Conservation (phyloP, 306 rosid genomes). For the Trifolium fragiferum region DNA sequence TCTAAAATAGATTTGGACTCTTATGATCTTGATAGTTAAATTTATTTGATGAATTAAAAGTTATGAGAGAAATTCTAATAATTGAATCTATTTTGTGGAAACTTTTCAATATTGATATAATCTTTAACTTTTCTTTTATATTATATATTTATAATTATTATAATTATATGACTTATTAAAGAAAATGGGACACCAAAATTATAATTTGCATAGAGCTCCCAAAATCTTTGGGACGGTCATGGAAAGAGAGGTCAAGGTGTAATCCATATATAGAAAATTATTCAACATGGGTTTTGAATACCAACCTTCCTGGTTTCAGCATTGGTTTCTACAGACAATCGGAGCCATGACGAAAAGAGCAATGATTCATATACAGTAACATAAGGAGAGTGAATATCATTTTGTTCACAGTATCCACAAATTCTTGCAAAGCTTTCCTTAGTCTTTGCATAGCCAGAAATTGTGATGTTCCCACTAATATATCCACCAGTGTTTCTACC, state of each 20-base stretch:
- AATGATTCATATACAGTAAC: conserved; percentile 46
- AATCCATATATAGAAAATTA: background rate
- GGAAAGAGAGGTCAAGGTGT: background rate
- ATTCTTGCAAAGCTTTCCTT: conserved; percentile 86
- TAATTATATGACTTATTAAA: too few species aligned
- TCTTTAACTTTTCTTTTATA: too few species aligned
- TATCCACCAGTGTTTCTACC: conserved; percentile 88
- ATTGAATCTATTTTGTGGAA: too few species aligned
- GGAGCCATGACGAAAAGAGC: background rate
- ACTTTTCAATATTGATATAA: too few species aligned
- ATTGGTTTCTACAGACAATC: conserved; percentile 50
- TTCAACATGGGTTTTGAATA: background rate
- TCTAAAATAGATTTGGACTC: too few species aligned
- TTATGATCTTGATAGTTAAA: too few species aligned
- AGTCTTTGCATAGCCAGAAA: conserved; percentile 83
- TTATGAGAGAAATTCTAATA: too few species aligned
- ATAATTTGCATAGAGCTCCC: too few species aligned
- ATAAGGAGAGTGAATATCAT: conserved; percentile 74
- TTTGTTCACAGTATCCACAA: conserved; percentile 88
- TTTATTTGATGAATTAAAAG: too few species aligned
- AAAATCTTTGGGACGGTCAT: too few species aligned
- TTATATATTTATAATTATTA: too few species aligned
- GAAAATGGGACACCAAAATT: too few species aligned
- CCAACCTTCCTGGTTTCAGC: conserved; percentile 56
- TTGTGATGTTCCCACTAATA: conserved; percentile 66